Conservation (phyloP, 768 basidiomycete genomes). For the Hemileccinum impolitum region DNA sequence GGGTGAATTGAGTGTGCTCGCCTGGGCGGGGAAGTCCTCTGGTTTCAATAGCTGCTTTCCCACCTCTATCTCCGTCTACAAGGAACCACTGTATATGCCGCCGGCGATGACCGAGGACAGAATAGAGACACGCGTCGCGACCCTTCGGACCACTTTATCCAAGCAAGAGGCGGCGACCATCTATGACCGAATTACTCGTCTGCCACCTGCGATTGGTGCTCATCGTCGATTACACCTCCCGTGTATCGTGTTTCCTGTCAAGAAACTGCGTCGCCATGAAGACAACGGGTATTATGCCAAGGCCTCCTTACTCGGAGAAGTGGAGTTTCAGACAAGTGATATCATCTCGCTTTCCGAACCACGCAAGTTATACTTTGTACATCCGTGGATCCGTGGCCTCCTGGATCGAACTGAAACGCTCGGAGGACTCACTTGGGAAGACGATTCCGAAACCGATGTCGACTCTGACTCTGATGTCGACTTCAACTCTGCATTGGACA, state of each 20-base stretch:
- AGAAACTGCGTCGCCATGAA: slow-evolving; percentile 1
- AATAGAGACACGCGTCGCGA: background rate
- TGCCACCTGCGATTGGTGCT: slow-evolving; percentile 5
- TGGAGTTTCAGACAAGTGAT: slow-evolving; percentile 6
- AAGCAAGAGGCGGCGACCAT: slow-evolving; percentile 1
- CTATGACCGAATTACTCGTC: slow-evolving; percentile 3
- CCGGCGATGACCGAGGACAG: background rate
- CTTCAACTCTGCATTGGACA: slow-evolving; percentile 2
- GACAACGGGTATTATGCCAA: slow-evolving; percentile 4
- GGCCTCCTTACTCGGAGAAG: slow-evolving; percentile 6
- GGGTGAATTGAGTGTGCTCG: slow-evolving; percentile 2
- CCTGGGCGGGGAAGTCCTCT: slow-evolving; percentile 5
- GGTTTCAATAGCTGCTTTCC: slow-evolving; percentile 9
- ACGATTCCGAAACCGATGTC: slow-evolving; percentile 5
- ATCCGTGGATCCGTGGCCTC: slow-evolving; percentile 11
- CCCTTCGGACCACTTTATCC: background rate
- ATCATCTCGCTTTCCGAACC: slow-evolving; percentile 1
- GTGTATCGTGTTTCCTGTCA: slow-evolving; percentile 10
- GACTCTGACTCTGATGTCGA: slow-evolving; percentile 6
- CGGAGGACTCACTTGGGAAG: background rate
- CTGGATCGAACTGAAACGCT: background rate
- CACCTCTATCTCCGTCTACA: slow-evolving; percentile 1
- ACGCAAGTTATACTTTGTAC: slow-evolving; percentile 7
- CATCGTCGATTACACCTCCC: slow-evolving; percentile 10
- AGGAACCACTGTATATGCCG: background rate